These are phyloP conservation scores for Paxillus ammoniavirescens DNA, from an alignment of 768 basidiomycete genomes.

Conservation along the genomic window DNA sequence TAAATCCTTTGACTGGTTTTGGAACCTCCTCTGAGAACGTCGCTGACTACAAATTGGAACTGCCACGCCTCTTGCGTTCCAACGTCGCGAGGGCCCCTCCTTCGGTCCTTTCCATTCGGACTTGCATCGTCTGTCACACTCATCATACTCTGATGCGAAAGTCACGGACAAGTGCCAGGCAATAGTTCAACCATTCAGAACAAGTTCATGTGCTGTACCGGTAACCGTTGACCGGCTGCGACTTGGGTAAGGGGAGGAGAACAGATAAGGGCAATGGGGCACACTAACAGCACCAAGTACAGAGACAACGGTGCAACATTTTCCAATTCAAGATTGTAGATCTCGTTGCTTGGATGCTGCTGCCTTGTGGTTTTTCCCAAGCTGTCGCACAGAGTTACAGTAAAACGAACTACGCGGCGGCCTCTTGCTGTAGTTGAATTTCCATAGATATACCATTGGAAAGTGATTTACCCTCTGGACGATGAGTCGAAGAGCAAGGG, in stretches of 20 bases:
- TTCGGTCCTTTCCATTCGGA: slow-evolving; percentile 1
- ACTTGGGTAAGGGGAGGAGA: neutral
- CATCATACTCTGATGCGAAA: slow-evolving; percentile 3
- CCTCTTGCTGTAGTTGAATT: slow-evolving; percentile 1
- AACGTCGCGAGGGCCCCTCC: neutral
- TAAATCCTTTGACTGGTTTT: slow-evolving; percentile 4
- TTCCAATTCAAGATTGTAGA: neutral
- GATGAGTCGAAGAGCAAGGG: neutral
- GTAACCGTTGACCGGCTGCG: neutral
- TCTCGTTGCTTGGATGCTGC: neutral
- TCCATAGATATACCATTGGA: neutral
- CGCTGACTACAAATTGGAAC: neutral
- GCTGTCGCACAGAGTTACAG: neutral
- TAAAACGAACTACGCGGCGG: neutral
- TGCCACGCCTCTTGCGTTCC: neutral
- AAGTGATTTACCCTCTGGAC: neutral
- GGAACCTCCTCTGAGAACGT: neutral
- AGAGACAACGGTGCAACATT: too few species aligned
- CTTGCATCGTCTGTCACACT: neutral
- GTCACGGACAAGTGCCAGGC: slow-evolving; percentile 4
- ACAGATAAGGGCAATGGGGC: neutral
- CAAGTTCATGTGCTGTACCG: neutral
- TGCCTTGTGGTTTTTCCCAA: neutral
- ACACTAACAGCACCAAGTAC: too few species aligned
- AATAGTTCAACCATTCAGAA: slow-evolving; percentile 3